Evolutionary conservation across 2,329 filamentous ascomycete genomes (phyloP).

Genomic region (Colletotrichum ledebouriae): DNA sequence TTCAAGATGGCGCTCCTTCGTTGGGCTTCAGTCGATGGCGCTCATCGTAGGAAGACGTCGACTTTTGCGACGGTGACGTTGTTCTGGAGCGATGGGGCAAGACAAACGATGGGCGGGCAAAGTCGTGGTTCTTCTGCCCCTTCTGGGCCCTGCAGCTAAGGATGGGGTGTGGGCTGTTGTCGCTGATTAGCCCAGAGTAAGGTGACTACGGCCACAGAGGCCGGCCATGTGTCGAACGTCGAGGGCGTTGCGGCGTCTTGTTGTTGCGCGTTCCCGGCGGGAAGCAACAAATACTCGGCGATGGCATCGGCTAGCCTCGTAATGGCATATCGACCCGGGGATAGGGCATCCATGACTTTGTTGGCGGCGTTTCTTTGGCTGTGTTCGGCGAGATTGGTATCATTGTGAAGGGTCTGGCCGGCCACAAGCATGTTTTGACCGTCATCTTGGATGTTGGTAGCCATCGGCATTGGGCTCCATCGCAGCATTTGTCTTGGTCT

Average conservation of each 20-base stretch:
- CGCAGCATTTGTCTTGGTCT: neutral
- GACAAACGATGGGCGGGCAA: constrained; percentile 18
- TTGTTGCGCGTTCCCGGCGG: constrained; percentile 36
- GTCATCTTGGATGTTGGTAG: constrained; percentile 25
- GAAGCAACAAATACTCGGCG: constrained; percentile 27
- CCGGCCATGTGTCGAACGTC: constrained; percentile 33
- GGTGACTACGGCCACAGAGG: constrained; percentile 14
- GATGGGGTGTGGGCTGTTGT: constrained; percentile 8
- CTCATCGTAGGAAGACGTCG: constrained; percentile 4
- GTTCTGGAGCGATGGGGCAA: constrained; percentile 20
- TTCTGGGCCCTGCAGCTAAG: constrained; percentile 36
- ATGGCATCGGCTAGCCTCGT: constrained; percentile 37
- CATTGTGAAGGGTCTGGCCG: constrained; percentile 24
- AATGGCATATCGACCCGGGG: constrained; percentile 38
- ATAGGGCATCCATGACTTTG: constrained; percentile 40
- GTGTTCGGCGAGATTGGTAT: constrained; percentile 30
- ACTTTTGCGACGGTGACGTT: constrained; percentile 30
- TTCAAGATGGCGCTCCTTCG: constrained; percentile 15
- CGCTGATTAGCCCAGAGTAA: constrained; percentile 18
- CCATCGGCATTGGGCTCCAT: constrained; percentile 35
- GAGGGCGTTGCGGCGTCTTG: constrained; percentile 13
- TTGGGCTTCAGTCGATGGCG: constrained; percentile 28
- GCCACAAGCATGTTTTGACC: constrained; percentile 15
- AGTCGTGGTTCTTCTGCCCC: constrained; percentile 11
- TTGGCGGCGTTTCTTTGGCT: constrained; percentile 41